Evolutionary conservation across 495 filamentous ascomycete genomes (phyloP).

Genomic region (Neurospora discreta): DNA sequence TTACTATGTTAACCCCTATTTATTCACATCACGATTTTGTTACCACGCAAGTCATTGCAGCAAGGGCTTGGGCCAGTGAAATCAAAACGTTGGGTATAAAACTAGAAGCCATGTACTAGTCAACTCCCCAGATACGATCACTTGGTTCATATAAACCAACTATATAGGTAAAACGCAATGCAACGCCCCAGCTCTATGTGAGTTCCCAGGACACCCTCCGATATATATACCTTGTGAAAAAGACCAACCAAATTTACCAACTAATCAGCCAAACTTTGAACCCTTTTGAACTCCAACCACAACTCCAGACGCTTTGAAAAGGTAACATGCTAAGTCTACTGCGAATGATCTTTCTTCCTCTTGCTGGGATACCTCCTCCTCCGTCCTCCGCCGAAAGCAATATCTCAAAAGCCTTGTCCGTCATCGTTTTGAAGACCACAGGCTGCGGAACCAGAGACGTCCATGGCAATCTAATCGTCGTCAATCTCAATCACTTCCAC

Average conservation of each 20-base stretch:
- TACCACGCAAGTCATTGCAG: neutral
- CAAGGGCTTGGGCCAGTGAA: neutral
- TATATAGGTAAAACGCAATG: neutral
- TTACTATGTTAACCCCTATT: neutral
- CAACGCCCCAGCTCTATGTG: neutral
- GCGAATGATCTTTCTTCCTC: neutral
- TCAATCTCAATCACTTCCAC: slow-evolving; percentile 17
- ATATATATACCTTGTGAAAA: neutral
- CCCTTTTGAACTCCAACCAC: neutral
- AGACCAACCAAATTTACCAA: neutral
- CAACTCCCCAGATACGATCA: neutral
- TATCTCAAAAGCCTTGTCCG: neutral
- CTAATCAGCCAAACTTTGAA: neutral
- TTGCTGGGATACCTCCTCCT: neutral
- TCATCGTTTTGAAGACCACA: neutral
- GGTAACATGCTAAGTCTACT: neutral
- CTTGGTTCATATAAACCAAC: neutral
- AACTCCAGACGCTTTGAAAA: neutral
- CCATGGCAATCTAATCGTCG: neutral
- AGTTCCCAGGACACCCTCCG: neutral
- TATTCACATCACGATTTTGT: neutral
- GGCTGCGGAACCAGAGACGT: neutral
- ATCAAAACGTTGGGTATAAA: neutral
- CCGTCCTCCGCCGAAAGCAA: neutral
- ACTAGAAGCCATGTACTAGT: neutral